phyloP scores from a whole-genome alignment of 225 moss, liverwort and hornwort genomes.

The Polytrichum formosum region DNA sequence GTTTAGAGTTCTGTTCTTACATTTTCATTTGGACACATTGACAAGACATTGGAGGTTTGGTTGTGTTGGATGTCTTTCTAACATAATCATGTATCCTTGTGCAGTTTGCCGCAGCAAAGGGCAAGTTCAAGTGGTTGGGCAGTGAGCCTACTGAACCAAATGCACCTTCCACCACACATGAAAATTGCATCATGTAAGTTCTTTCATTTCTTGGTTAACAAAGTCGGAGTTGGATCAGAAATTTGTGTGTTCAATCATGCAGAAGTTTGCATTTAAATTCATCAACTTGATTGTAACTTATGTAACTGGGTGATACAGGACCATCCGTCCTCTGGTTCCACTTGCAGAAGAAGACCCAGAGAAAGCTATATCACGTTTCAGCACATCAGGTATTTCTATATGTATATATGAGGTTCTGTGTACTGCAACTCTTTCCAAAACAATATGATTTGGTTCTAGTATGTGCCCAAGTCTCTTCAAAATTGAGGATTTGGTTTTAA shows the following conservation, averaged over 20 bases:
- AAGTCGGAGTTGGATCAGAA: no score
- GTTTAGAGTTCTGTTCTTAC: no score
- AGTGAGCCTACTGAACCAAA: constrained; percentile 59
- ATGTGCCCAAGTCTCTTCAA: neutral
- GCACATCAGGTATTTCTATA: constrained; percentile 74
- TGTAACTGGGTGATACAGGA: constrained; percentile 46
- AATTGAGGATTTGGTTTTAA: neutral
- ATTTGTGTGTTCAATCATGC: no score
- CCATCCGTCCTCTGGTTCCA: constrained; percentile 61
- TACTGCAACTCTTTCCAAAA: neutral
- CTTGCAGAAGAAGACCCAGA: constrained; percentile 55
- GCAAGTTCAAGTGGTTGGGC: constrained; percentile 93
- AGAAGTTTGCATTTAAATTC: no score
- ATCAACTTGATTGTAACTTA: neutral
- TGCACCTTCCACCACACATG: constrained; percentile 75
- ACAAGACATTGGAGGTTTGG: no score
- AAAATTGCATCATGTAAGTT: constrained; percentile 91
- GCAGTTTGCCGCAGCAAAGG: constrained; percentile 91
- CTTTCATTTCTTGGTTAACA: neutral
- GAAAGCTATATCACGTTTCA: constrained; percentile 67
- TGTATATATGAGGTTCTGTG: neutral
- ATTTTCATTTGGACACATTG: no score
- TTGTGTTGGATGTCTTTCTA: neutral
- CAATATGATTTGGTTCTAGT: neutral
- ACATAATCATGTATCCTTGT: neutral